Percentiles rank a stretch among this genome's conserved stretches.
Conservation (phyloP, 2,329 filamentous ascomycete species). For the Diaporthe australafricana region DNA sequence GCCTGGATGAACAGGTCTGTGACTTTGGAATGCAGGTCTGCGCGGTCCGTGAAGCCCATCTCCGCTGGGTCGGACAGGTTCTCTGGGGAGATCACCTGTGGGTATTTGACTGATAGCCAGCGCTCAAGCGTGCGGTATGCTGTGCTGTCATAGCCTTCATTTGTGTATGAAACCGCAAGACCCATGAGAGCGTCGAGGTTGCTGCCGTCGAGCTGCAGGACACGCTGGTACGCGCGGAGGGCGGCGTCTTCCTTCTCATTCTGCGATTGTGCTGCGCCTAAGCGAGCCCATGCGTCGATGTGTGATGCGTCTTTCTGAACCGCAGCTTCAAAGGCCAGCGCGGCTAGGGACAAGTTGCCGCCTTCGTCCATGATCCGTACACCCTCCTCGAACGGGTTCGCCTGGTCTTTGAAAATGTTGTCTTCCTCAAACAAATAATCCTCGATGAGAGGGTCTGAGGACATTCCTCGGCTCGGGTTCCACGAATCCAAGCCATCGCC, state of each 20-base stretch:
- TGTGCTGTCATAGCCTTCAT: constrained; percentile 97
- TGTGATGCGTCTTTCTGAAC: constrained; percentile 90
- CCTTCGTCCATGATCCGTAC: constrained; percentile 93
- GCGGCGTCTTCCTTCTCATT: constrained; percentile 98
- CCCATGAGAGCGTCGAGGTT: constrained; percentile 95
- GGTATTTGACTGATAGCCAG: constrained; percentile 97
- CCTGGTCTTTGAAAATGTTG: constrained; percentile 85
- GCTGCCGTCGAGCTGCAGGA: constrained; percentile 85
- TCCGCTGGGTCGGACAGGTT: constrained; percentile 82
- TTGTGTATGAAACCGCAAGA: constrained; percentile 95
- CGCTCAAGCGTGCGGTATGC: constrained; percentile 96
- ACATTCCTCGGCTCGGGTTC: constrained; percentile 70
- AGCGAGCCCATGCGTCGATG: constrained; percentile 91
- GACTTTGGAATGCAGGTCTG: constrained; percentile 89
- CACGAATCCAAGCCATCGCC: constrained; percentile 73
- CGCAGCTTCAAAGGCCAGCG: constrained; percentile 94
- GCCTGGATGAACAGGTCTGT: constrained; percentile 92
- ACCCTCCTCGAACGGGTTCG: constrained; percentile 92
- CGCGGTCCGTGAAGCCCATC: constrained; percentile 93
- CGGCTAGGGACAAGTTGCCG: constrained; percentile 92
- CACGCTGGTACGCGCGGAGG: constrained; percentile 92
- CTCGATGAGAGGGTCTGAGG: constrained; percentile 81
- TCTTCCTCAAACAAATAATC: constrained; percentile 96
- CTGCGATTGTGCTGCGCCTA: constrained; percentile 93
- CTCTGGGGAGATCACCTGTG: constrained; percentile 78